These are phyloP conservation scores for Pogostemon cablin DNA, from an alignment of 257 asterid species.

Conservation along the genomic window DNA sequence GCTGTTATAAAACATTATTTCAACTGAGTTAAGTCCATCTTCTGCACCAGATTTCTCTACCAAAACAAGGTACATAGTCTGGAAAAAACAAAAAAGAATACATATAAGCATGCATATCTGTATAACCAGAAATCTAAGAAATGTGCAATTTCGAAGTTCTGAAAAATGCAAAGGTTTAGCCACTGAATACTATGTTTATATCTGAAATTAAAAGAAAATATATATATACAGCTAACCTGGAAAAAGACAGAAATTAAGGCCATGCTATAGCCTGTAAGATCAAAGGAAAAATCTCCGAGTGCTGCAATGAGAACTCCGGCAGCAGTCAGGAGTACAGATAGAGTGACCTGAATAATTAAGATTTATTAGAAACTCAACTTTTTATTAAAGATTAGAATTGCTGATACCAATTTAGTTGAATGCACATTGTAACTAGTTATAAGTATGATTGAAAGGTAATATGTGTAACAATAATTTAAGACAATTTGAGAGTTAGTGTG, in stretches of 20 bases:
- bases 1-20: constrained; percentile 92
- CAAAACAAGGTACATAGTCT: constrained; percentile 99
- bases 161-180: not conserved
- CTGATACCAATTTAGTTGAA: not conserved
- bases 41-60: constrained; percentile 98
- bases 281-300: constrained; percentile 96
- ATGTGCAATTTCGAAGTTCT: not conserved
- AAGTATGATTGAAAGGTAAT: not conserved
- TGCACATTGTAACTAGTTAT: not conserved
- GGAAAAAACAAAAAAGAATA: constrained; percentile 33
- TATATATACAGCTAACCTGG: constrained; percentile 59
- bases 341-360: constrained; percentile 63
- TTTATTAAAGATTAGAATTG: not conserved
- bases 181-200: not conserved
- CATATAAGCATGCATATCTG: constrained; percentile 14
- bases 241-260: constrained; percentile 92
- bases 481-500: not conserved
- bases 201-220: not conserved
- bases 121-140: not conserved
- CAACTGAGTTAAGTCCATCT: constrained; percentile 92
- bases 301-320: constrained; percentile 96
- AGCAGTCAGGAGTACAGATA: constrained; percentile 87
- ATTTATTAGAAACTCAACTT: not conserved
- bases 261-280: constrained; percentile 85
- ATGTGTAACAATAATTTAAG: not conserved